phyloP scores from a whole-genome alignment of 495 filamentous ascomycete genomes.

The Penicillium simplicissimum region DNA sequence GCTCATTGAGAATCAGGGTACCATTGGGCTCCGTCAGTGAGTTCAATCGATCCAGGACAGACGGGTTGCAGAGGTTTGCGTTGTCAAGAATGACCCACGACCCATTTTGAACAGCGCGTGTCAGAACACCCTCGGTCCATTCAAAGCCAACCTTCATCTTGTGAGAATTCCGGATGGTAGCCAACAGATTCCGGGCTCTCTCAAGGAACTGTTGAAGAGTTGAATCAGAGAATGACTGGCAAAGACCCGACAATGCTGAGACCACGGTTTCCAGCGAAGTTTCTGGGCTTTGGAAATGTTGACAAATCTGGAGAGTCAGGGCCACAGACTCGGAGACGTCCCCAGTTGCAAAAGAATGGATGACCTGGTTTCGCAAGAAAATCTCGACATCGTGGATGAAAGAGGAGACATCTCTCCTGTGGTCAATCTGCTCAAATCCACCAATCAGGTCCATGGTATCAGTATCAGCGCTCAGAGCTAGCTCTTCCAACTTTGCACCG shows the following conservation, averaged over 20 bases:
- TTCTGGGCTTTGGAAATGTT: conserved; percentile 35
- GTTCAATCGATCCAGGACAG: conserved; percentile 92
- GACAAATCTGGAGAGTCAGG: conserved; percentile 37
- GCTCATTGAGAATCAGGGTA: conserved; percentile 85
- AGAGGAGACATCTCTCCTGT: conserved; percentile 62
- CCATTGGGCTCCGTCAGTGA: conserved; percentile 92
- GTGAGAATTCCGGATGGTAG: conserved; percentile 51
- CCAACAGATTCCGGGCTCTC: conserved; percentile 41
- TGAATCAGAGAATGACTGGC: conserved; percentile 29
- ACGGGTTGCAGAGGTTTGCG: conserved; percentile 92
- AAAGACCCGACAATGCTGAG: conserved; percentile 34
- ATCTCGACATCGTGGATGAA: conserved; percentile 55
- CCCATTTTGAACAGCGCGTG: conserved; percentile 81
- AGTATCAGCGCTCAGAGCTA: conserved; percentile 87
- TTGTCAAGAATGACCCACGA: conserved; percentile 95
- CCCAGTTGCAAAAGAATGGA: conserved; percentile 49
- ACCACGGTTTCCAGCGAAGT: conserved; percentile 38
- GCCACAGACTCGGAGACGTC: conserved; percentile 33
- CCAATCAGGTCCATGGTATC: conserved; percentile 97
- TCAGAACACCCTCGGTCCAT: conserved; percentile 91
- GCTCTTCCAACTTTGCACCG: conserved; percentile 71
- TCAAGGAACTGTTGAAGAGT: conserved; percentile 36
- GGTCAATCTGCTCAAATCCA: conserved; percentile 92
- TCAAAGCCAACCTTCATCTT: conserved; percentile 75
- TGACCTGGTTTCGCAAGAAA: conserved; percentile 54